Conservation (phyloP, 2,329 filamentous ascomycete genomes). For the Stachybotrys elegans region DNA sequence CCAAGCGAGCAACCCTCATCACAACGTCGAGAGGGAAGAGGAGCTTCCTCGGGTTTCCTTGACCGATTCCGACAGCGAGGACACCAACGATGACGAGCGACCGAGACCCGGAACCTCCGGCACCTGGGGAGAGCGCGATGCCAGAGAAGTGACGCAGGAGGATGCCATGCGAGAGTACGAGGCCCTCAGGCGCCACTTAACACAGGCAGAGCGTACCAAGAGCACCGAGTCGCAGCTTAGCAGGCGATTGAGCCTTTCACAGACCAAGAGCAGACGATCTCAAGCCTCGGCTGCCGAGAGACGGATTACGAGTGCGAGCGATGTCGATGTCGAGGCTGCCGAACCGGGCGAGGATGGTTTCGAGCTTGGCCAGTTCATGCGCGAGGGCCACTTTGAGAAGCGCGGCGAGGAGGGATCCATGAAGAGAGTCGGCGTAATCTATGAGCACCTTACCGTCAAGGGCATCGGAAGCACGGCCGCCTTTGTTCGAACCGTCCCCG, state of each 20-base stretch:
- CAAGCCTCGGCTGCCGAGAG: conserved; percentile 20
- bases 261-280: conserved; percentile 3
- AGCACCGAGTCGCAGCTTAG: conserved; percentile 28
- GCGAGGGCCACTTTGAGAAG: conserved; percentile 71
- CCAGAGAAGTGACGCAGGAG: conserved; percentile 25
- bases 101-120: conserved; percentile 18
- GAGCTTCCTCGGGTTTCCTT: conserved; percentile 1
- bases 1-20: conserved; percentile 15
- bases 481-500: conserved; percentile 67
- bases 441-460: conserved; percentile 70
- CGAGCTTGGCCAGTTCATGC: conserved; percentile 64
- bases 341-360: conserved; percentile 51
- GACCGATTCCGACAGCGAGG: conserved; percentile 15
- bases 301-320: neutral
- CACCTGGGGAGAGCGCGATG: conserved; percentile 33
- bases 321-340: neutral
- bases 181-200: conserved; percentile 26
- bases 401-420: conserved; percentile 56
- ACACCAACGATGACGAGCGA: conserved; percentile 9
- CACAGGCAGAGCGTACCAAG: conserved; percentile 26
- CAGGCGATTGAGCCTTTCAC: conserved; percentile 7
- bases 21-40: conserved; percentile 4
- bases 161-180: conserved; percentile 30
- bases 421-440: conserved; percentile 75
- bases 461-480: conserved; percentile 62